These are phyloP conservation scores for Tolypocladium ophioglossoides DNA, from an alignment of 2,329 filamentous ascomycete species.

Conservation along the genomic window DNA sequence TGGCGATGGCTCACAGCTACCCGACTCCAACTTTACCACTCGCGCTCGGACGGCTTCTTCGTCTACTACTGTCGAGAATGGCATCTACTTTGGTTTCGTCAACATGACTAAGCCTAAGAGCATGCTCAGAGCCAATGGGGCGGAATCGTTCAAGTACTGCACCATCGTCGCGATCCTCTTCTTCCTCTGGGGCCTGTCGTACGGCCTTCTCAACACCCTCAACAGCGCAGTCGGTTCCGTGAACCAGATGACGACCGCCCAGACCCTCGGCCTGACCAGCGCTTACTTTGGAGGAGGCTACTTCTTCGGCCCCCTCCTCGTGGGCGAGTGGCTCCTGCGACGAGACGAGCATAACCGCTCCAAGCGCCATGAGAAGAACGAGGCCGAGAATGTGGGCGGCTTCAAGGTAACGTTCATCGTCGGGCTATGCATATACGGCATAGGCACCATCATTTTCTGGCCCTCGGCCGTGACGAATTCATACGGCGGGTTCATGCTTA, in stretches of 20 bases:
- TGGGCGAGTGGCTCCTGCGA: slow-evolving; percentile 61
- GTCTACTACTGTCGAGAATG: slow-evolving; percentile 27
- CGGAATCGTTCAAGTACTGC: slow-evolving; percentile 62
- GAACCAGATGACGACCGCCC: slow-evolving; percentile 46
- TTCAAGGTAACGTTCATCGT: slow-evolving; percentile 75
- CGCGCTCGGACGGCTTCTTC: slow-evolving; percentile 21
- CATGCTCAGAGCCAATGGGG: slow-evolving; percentile 52
- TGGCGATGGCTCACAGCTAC: not conserved
- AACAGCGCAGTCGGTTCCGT: slow-evolving; percentile 60
- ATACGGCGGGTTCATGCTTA: slow-evolving; percentile 68
- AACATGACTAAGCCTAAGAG: slow-evolving; percentile 60
- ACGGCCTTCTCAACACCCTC: slow-evolving; percentile 73
- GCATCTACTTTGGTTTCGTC: slow-evolving; percentile 66
- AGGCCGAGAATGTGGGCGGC: slow-evolving; percentile 43
- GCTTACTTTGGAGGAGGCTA: slow-evolving; percentile 64
- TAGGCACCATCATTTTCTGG: slow-evolving; percentile 79
- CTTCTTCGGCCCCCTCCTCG: slow-evolving; percentile 56
- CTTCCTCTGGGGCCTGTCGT: slow-evolving; percentile 84
- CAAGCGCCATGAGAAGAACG: slow-evolving; percentile 23
- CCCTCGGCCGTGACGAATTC: slow-evolving; percentile 64
- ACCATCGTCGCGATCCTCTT: slow-evolving; percentile 71
- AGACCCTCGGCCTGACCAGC: slow-evolving; percentile 57
- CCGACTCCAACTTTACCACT: not conserved
- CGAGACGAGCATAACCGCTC: slow-evolving; percentile 51
- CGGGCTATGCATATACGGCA: slow-evolving; percentile 63